Evolutionary conservation across 768 basidiomycete species (phyloP), one percentile per base, ranked within the genome.

Genomic region (Rhodotorula paludigena): DNA sequence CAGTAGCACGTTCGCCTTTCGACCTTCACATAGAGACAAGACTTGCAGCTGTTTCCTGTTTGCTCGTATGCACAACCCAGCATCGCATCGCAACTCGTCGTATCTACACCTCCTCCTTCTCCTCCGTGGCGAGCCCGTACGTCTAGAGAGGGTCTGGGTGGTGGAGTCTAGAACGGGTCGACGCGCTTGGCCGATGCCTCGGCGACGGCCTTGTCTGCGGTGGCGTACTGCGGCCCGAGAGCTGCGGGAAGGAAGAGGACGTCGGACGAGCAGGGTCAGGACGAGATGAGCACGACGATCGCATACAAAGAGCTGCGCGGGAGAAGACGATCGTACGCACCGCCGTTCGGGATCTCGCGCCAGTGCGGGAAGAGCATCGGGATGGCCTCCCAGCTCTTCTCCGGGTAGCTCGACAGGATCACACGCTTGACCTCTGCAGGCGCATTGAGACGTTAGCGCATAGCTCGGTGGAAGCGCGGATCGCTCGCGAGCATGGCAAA

Each of bases 281-380:
- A n/a, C n/a, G n/a, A n/a, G n/a, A n/a, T n/a, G n/a, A n/a, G n/a
- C n/a, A n/a, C n/a, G n/a, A n/a, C n/a, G n/a, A n/a, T n/a, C n/a
- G n/a, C n/a, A n/a, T n/a, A n/a, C n/a, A n/a, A n/a, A n/a, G n/a
- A n/a, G n/a, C n/a, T n/a, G n/a, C n/a, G n/a, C n/a, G n/a, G n/a
- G n/a, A n/a, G n/a, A n/a, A n/a, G 47, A 25, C 5, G 9, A 3
- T 5, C 14, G 10, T 23, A 38, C 36, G 53, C 21, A 54, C 53
- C 53, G 23, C 53, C 53, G 35, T 21, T 25, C 12, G 53, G 48
- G 16, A 63, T 55, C 12, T 57, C 60, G 9, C 57, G 49, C 72
- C 72, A 73, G 53, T 68, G 51, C 0, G 72, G 72, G 56, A 53
- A 69, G 32, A 63, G 47, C 30, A 63, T 30, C 23, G 64, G 67